Base-by-base conservation (phyloP, 1,284 basidiomycete species). In the Caloboletus firmus region DNA sequence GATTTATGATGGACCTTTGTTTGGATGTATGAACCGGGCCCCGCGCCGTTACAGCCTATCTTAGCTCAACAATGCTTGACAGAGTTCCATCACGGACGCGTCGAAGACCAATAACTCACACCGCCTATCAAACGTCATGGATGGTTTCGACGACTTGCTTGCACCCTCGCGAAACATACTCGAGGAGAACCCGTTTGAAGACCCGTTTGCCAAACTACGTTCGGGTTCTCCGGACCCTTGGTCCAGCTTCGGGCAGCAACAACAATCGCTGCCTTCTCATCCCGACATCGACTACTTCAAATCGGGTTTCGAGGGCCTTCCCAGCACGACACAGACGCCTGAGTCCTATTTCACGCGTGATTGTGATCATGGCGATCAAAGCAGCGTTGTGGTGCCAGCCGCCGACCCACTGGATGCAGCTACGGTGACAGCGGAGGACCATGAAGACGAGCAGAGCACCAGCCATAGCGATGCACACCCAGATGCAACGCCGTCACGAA, bases 151-250 rank as follows among this genome's bases (percentile, higher is more conserved):
- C 74, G 89, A 92, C 69, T 72, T 91, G 44, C 76, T 92, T 22
- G 76, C 76, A n/a, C 79, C 81, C 49, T 84, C 87, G 30, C 78
- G 80, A 54, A 75, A 73, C 61, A 78, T 76, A 37, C 73, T 89
- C 20, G 84, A 89, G 62, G 79, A 82, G 55, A 91, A 92, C 62
- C 89, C 89, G 0, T 91, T 91, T 59, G 84, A 84, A 46, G 82
- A 90, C 63, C 87, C 88, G 2, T 91, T 91, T 64, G 75, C 78
- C 22, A 79, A 80, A 55, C 57, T 53, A 30, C 79, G 87, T 45
- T 81, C 87, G 24, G 67, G 71, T 61, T 90, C 88, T 18, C 87
- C 87, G 49, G 89, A 92, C 68, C 89, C 89, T 59, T 92, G 89
- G 89, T 73, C 84, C 4, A 79, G 78, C 54, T 74, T 71, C 46